These are phyloP conservation scores for Sphagnum magellanicum DNA, from an alignment of 228 moss, liverwort and hornwort genomes.

Conservation along the genomic window DNA sequence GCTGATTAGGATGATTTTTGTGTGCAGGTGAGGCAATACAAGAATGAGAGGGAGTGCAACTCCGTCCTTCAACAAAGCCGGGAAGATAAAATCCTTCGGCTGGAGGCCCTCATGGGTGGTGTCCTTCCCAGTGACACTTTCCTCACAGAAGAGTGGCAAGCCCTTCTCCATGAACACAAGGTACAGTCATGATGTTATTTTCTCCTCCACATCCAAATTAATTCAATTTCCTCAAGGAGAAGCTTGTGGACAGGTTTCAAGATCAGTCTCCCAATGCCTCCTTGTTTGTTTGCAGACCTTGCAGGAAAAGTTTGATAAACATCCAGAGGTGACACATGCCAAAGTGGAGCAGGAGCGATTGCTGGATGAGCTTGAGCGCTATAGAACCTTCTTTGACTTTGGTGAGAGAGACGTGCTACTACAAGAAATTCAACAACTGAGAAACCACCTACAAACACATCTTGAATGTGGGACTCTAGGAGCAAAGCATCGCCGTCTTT, in stretches of 20 bases:
- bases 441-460: slow-evolving; percentile 67
- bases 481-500: slow-evolving; percentile 52
- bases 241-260: not conserved
- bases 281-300: slow-evolving; percentile 45
- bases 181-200: slow-evolving; percentile 14
- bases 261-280: not conserved
- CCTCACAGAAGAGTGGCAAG: slow-evolving; percentile 81
- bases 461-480: slow-evolving; percentile 47
- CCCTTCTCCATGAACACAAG: slow-evolving; percentile 78
- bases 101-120: slow-evolving; percentile 86
- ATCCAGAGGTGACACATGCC: slow-evolving; percentile 94
- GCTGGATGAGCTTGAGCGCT: slow-evolving; percentile 75
- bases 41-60: slow-evolving; percentile 96
- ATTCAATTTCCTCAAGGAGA: not conserved
- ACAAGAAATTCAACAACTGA: slow-evolving; percentile 69
- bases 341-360: slow-evolving; percentile 81
- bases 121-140: slow-evolving; percentile 73
- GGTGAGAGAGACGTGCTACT: slow-evolving; percentile 82
- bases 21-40: slow-evolving; percentile 88
- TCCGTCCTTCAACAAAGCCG: slow-evolving; percentile 81
- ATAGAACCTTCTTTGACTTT: slow-evolving; percentile 76
- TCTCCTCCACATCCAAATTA: too few species aligned
- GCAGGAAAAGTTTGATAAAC: slow-evolving; percentile 92
- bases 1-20: not conserved
- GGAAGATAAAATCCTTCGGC: slow-evolving; percentile 82